Conservation (phyloP, 495 filamentous ascomycete species). For the Thermochaetoides thermophila region DNA sequence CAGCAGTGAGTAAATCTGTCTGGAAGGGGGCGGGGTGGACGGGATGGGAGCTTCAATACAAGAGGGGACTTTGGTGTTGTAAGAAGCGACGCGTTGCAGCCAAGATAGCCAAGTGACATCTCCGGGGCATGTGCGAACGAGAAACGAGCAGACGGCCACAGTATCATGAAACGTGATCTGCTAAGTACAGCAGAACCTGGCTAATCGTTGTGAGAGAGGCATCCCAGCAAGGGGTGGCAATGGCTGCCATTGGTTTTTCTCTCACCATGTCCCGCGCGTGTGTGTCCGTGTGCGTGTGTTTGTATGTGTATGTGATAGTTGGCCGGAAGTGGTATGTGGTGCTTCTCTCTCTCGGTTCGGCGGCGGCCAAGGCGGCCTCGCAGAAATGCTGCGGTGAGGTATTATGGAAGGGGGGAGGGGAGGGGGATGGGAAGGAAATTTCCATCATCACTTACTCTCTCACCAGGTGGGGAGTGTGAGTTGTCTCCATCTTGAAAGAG, state of each 20-base stretch:
- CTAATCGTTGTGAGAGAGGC: slow-evolving; percentile 42
- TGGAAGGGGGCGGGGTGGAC: slow-evolving; percentile 24
- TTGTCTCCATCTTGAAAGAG: slow-evolving; percentile 92
- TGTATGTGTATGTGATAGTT: too few relatives aligned
- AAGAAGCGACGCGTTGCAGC: slow-evolving; percentile 33
- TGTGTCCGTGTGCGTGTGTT: too few relatives aligned
- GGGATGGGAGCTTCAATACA: slow-evolving; percentile 42
- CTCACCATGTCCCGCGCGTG: slow-evolving; percentile 38
- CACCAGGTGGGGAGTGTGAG: slow-evolving; percentile 84
- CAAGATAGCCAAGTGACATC: slow-evolving; percentile 31
- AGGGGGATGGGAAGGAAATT: slow-evolving; percentile 53
- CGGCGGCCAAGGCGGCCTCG: slow-evolving; percentile 14
- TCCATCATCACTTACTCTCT: slow-evolving; percentile 89
- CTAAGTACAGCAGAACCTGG: slow-evolving; percentile 38
- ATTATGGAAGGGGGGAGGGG: slow-evolving; percentile 24
- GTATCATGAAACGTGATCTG: slow-evolving; percentile 24
- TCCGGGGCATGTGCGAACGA: slow-evolving; percentile 27
- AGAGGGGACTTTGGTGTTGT: slow-evolving; percentile 40
- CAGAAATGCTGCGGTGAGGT: slow-evolving; percentile 24
- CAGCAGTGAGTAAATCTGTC: slow-evolving; percentile 30
- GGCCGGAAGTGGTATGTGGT: slow-evolving; percentile 14
- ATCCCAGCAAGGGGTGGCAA: slow-evolving; percentile 28
- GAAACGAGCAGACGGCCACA: slow-evolving; percentile 28
- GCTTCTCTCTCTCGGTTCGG: slow-evolving; percentile 11
- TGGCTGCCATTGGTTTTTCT: slow-evolving; percentile 37